These are phyloP conservation scores for Erythrobasidium yunnanense DNA, from an alignment of 768 basidiomycete species.

Conservation along the genomic window DNA sequence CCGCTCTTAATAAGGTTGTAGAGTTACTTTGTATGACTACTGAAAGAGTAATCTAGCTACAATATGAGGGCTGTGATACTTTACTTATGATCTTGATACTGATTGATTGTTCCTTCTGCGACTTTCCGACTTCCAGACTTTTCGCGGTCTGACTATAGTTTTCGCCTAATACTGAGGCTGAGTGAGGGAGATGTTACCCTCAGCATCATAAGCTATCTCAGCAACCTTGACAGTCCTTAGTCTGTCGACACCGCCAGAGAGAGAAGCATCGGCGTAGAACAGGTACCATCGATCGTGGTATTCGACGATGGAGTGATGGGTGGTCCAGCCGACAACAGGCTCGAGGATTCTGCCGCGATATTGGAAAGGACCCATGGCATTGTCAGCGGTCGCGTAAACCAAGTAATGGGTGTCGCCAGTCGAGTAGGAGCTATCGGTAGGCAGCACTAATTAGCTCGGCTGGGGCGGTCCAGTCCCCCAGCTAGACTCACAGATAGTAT, in stretches of 20 bases:
- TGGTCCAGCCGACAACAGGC: constrained; percentile 2
- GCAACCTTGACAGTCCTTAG: neutral
- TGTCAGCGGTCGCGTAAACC: neutral
- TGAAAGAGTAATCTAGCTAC: too few species aligned
- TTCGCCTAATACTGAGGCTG: neutral
- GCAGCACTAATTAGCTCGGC: neutral
- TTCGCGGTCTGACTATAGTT: too few species aligned
- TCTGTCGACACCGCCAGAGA: neutral
- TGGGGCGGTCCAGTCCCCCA: too few species aligned
- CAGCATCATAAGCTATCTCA: neutral
- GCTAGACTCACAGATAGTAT: neutral
- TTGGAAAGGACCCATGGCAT: neutral
- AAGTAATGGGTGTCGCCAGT: constrained; percentile 4
- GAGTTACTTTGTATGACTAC: too few species aligned
- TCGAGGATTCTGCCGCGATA: constrained; percentile 4
- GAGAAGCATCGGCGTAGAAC: neutral
- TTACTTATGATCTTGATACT: too few species aligned
- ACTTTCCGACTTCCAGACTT: too few species aligned
- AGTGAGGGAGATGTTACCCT: neutral
- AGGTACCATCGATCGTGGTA: constrained; percentile 7
- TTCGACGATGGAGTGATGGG: neutral
- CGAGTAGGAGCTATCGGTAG: neutral
- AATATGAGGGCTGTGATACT: too few species aligned
- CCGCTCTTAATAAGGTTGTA: too few species aligned
- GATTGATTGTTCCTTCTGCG: too few species aligned